phyloP scores from a whole-genome alignment of 2,329 filamentous ascomycete species.

The Mycosphaerella sp. region DNA sequence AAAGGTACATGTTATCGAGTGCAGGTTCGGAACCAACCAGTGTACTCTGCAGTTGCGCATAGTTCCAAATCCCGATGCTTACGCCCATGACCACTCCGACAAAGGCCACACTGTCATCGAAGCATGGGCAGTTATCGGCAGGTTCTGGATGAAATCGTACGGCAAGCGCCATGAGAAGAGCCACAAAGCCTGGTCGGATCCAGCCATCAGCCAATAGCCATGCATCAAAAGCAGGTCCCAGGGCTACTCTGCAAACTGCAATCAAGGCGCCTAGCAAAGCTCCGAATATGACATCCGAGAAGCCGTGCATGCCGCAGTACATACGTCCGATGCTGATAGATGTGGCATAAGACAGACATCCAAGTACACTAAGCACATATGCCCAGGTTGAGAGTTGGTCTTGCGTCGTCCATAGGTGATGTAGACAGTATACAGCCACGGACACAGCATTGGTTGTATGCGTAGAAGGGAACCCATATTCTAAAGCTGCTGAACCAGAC shows the following conservation, averaged over 20 bases:
- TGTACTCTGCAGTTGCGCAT: slow-evolving; percentile 31
- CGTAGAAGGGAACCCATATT: slow-evolving; percentile 96
- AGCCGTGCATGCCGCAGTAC: slow-evolving; percentile 99
- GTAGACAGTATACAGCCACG: slow-evolving; percentile 76
- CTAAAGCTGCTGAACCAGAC: slow-evolving; percentile 89
- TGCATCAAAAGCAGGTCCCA: slow-evolving; percentile 57
- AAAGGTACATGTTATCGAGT: slow-evolving; percentile 21
- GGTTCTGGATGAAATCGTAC: slow-evolving; percentile 76
- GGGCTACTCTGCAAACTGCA: slow-evolving; percentile 50
- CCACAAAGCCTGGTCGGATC: slow-evolving; percentile 57
- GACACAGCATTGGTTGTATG: slow-evolving; percentile 97
- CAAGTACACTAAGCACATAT: slow-evolving; percentile 37
- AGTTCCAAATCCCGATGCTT: slow-evolving; percentile 79
- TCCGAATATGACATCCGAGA: slow-evolving; percentile 81
- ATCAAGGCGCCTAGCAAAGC: slow-evolving; percentile 66
- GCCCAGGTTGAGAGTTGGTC: slow-evolving; percentile 50
- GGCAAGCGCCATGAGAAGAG: slow-evolving; percentile 63
- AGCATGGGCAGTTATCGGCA: slow-evolving; percentile 93
- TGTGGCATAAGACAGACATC: slow-evolving; percentile 76
- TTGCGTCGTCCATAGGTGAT: slow-evolving; percentile 61
- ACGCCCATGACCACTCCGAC: slow-evolving; percentile 82
- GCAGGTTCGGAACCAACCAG: background rate
- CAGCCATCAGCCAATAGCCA: slow-evolving; percentile 63
- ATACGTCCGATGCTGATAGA: slow-evolving; percentile 88
- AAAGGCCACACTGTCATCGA: slow-evolving; percentile 92